Evolutionary conservation across 1,139 yeast genomes (phyloP).

Genomic region (Kodamaea derodonti): DNA sequence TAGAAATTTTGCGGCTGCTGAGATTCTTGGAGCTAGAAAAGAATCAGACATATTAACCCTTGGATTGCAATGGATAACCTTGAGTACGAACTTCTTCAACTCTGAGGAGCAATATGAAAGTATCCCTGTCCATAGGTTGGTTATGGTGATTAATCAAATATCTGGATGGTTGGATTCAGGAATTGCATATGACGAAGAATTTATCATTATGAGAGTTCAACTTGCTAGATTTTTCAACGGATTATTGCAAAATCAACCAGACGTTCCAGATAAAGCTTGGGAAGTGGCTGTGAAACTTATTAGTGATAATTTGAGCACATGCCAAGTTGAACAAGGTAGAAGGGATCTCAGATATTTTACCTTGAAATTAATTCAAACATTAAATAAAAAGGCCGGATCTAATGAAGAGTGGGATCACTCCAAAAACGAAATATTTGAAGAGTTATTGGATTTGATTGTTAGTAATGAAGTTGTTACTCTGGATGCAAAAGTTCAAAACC

Average conservation of each 20-base stretch:
- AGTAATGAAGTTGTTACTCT: slow-evolving; percentile 19
- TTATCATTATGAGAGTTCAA: slow-evolving; percentile 48
- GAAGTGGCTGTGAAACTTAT: slow-evolving; percentile 38
- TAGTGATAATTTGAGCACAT: slow-evolving; percentile 49
- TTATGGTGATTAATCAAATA: slow-evolving; percentile 54
- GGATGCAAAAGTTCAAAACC: slow-evolving; percentile 19
- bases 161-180: slow-evolving; percentile 60
- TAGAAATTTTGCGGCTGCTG: slow-evolving; percentile 64
- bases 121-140: slow-evolving; percentile 56
- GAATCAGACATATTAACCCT: slow-evolving; percentile 31
- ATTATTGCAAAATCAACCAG: slow-evolving; percentile 13
- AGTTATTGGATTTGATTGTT: slow-evolving; percentile 35
- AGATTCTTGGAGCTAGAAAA: slow-evolving; percentile 52
- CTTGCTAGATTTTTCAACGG: slow-evolving; percentile 46
- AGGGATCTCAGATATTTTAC: slow-evolving; percentile 47
- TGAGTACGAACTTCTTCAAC: slow-evolving; percentile 48
- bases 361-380: slow-evolving; percentile 36
- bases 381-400: slow-evolving; percentile 12
- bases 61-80: slow-evolving; percentile 46
- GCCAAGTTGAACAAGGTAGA: slow-evolving; percentile 33
- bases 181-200: slow-evolving; percentile 54
- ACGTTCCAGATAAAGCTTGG: slow-evolving; percentile 30
- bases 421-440: slow-evolving; percentile 23
- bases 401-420: slow-evolving; percentile 30
- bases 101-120: slow-evolving; percentile 32